A percentile compares a stretch with the other conserved stretches of the same genome.
phyloP scores from a whole-genome alignment of 2,329 filamentous ascomycete genomes.

The Ophiostoma sp. region DNA sequence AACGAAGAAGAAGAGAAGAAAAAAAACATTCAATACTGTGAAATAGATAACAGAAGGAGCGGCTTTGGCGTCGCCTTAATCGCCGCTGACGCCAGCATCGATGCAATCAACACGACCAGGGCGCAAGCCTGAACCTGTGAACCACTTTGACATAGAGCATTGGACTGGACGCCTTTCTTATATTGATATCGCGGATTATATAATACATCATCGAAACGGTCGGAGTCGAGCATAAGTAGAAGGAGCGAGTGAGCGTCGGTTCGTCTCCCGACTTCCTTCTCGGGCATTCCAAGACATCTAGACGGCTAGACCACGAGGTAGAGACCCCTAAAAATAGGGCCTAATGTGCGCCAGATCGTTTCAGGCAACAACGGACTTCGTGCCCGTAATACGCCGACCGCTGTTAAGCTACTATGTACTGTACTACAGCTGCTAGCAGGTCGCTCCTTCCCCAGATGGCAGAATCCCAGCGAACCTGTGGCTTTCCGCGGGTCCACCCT shows the following conservation, averaged over 20 bases:
- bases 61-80: no score
- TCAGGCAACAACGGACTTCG: conserved; percentile 5
- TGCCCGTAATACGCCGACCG: neutral
- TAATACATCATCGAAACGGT: neutral
- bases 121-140: no score
- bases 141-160: no score
- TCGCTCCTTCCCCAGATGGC: neutral
- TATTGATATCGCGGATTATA: neutral
- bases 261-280: neutral
- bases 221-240: neutral
- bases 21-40: no score
- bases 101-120: no score
- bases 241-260: neutral
- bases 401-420: no score
- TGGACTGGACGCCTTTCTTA: no score
- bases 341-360: neutral
- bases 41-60: no score
- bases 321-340: conserved; percentile 3
- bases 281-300: neutral
- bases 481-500: conserved; percentile 9
- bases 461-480: conserved; percentile 13
- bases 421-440: neutral
- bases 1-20: no score
- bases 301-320: neutral
- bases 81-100: no score